Evolutionary conservation across 495 filamentous ascomycete genomes (phyloP), one percentile per base, ranked within the genome.

Genomic region (Talaromyces trachyspermus): DNA sequence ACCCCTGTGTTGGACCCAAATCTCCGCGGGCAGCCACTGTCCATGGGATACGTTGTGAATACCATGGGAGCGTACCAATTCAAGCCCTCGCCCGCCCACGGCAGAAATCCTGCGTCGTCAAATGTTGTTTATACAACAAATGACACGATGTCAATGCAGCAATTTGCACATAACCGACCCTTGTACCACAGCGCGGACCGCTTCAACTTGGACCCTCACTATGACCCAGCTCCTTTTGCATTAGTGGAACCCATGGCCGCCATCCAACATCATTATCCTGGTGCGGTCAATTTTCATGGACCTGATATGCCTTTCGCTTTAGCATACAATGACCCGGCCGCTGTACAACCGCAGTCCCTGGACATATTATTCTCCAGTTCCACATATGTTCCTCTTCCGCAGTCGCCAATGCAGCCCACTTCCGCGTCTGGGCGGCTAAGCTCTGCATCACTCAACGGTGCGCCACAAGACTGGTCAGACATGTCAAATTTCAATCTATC

Each of bases 381-480:
- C 17, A 24, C 23, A 7, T 42, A 25, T 42, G 39, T 42, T n/a
- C 39, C 39, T 42, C 39, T 42, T 26, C 39, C 39, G 0, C 39
- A 42, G 39, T 15, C 39, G 23, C 19, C 39, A 11, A 24, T 42
- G 23, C 39, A 42, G 19, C 39, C 39, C 17, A 42, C 39, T 8
- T 25, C 39, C 4, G 20, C 20, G 46, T 24, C 45, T 55, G 49
- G 54, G 59, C 33, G 54, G 57, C 41, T 59, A 54, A 29, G 46
- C 57, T 12, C 22, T 60, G 10, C 50, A 58, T 44, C 57, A 60
- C 42, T 60, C n/a, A n/a, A n/a, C n/a, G n/a, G 50, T 62, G 27
- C 26, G 44, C 52, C 27, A 45, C 7, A 22, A 18, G 37, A 46
- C 30, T 46, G 44, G 44, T 15, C 17, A 26, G 27, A 32, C n/a